Conservation (phyloP, 2,329 filamentous ascomycete species). For the Fusarium sp. region DNA sequence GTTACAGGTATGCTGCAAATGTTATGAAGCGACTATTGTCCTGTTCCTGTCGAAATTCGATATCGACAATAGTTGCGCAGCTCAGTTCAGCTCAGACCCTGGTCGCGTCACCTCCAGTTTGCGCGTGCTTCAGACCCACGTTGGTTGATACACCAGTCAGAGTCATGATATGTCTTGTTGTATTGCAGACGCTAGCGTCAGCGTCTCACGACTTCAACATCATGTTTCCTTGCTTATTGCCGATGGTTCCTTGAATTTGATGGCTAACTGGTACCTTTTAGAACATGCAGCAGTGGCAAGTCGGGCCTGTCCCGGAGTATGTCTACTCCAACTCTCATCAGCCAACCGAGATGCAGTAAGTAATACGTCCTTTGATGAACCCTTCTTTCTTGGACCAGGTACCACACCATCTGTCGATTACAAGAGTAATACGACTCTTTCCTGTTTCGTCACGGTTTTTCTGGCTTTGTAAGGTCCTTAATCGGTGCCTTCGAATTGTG, state of each 20-base stretch:
- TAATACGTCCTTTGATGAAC: conserved; percentile 57
- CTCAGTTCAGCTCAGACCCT: conserved; percentile 34
- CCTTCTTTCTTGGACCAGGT: conserved; percentile 43
- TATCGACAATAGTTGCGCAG: conserved; percentile 14
- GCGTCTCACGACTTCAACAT: conserved; percentile 17
- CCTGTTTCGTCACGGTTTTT: conserved; percentile 28
- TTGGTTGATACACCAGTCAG: conserved; percentile 34
- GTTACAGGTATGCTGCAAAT: background rate
- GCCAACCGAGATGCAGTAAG: conserved; percentile 68
- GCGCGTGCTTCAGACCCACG: conserved; percentile 41
- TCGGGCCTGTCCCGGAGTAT: conserved; percentile 69
- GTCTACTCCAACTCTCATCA: conserved; percentile 65
- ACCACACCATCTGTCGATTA: conserved; percentile 27
- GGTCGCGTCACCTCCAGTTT: conserved; percentile 41
- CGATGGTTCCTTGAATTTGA: background rate
- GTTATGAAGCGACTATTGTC: background rate
- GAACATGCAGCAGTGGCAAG: conserved; percentile 71
- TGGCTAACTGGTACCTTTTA: conserved; percentile 45
- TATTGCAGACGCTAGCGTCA: conserved; percentile 17
- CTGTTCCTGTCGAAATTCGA: conserved; percentile 8
- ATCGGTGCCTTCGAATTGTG: background rate
- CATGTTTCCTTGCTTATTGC: conserved; percentile 18
- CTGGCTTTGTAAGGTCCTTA: conserved; percentile 2
- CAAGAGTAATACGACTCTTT: conserved; percentile 28
- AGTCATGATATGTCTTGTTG: conserved; percentile 24